phyloP scores from a whole-genome alignment of 1,284 basidiomycete species.

The Papiliotrema fonsecae region DNA sequence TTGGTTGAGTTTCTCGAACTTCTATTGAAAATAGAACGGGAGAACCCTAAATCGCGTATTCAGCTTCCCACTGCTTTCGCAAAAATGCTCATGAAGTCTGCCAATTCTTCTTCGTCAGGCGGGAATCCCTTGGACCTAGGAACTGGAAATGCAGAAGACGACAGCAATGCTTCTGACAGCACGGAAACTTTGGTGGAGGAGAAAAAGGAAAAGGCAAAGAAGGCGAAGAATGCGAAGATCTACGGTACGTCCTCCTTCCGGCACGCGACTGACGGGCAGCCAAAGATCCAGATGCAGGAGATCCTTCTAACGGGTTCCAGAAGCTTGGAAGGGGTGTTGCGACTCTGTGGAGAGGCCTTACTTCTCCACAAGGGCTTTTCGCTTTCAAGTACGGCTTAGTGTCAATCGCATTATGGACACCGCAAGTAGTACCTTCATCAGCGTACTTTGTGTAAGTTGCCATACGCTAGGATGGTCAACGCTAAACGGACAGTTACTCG shows the following conservation, averaged over 20 bases:
- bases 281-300: constrained; percentile 41
- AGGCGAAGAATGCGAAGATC: constrained; percentile 10
- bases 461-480: neutral
- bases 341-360: constrained; percentile 20
- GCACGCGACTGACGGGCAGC: constrained; percentile 5
- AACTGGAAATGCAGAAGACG: constrained; percentile 11
- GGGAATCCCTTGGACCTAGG: constrained; percentile 36
- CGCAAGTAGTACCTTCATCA: constrained; percentile 49
- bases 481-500: constrained; percentile 15
- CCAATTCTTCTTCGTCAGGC: constrained; percentile 20
- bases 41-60: constrained; percentile 42
- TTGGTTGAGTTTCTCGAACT: constrained; percentile 41
- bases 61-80: constrained; percentile 50
- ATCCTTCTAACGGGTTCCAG: constrained; percentile 38
- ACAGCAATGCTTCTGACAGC: constrained; percentile 13
- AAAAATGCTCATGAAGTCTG: constrained; percentile 42
- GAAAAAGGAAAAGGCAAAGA: constrained; percentile 12
- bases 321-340: constrained; percentile 23
- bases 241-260: constrained; percentile 9
- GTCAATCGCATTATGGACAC: constrained; percentile 58
- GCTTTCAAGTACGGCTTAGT: constrained; percentile 57
- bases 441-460: constrained; percentile 50
- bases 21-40: constrained; percentile 39
- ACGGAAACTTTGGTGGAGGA: constrained; percentile 16
- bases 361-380: constrained; percentile 48